Evolutionary conservation across 2,329 filamentous ascomycete genomes (phyloP).

Genomic region (Fusarium fracticaudum): DNA sequence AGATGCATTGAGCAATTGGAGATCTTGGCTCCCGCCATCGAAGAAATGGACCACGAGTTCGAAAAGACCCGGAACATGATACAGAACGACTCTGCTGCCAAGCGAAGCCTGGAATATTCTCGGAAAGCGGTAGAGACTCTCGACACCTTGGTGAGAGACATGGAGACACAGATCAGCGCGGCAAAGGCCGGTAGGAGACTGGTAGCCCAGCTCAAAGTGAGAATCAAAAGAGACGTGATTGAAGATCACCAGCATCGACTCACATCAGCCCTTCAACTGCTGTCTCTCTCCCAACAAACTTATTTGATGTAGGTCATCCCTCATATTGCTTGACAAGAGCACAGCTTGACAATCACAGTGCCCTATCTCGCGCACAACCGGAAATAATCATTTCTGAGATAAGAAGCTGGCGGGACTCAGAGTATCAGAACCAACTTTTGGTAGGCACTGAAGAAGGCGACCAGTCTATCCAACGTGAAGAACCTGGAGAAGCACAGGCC

Average conservation of each 20-base stretch:
- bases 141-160: neutral
- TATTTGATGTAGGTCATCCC: conserved; percentile 6
- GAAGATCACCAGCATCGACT: conserved; percentile 13
- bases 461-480: fast-evolving
- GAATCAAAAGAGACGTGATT: conserved; percentile 7
- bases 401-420: neutral
- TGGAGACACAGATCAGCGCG: conserved; percentile 6
- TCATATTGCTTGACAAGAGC: fast-evolving
- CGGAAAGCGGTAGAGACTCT: neutral
- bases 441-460: fast-evolving
- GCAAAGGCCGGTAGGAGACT: neutral
- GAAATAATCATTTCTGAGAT: conserved; percentile 5
- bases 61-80: neutral
- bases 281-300: conserved; percentile 14
- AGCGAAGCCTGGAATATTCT: conserved; percentile 14
- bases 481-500: fast-evolving
- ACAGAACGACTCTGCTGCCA: neutral
- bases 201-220: neutral
- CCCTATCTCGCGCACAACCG: conserved; percentile 3
- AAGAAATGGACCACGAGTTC: conserved; percentile 17
- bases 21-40: neutral
- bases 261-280: neutral
- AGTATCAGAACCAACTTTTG: fast-evolving
- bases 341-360: neutral
- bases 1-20: conserved; percentile 7